These are phyloP conservation scores for Plantago coronopus DNA, from an alignment of 305 asterid genomes.

Conservation along the genomic window DNA sequence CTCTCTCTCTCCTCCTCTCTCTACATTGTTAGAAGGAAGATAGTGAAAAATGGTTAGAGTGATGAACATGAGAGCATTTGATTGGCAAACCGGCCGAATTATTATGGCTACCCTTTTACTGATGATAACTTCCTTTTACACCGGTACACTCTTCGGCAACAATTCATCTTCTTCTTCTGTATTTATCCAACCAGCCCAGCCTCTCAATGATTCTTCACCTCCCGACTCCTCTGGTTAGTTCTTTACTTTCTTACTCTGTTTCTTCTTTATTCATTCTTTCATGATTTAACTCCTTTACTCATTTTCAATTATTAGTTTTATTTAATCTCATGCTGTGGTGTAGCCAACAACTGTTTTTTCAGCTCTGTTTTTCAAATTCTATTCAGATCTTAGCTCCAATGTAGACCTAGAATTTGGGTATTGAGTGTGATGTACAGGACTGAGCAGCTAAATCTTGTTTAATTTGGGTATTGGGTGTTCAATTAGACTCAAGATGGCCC, in stretches of 20 bases:
- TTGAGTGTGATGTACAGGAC: too few relatives aligned
- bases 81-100: constrained; percentile 67
- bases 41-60: constrained; percentile 36
- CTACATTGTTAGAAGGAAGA: too few relatives aligned
- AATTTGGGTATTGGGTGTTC: too few relatives aligned
- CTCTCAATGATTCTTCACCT: constrained; percentile 26
- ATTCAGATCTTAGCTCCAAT: too few relatives aligned
- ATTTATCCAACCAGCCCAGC: constrained; percentile 28
- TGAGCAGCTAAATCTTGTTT: too few relatives aligned
- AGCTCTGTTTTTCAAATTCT: too few relatives aligned
- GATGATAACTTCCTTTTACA: constrained; percentile 72
- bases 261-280: not conserved
- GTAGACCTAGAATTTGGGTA: too few relatives aligned
- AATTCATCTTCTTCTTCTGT: constrained; percentile 32
- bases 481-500: too few relatives aligned
- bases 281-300: too few relatives aligned
- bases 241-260: not conserved
- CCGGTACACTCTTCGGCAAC: constrained; percentile 61
- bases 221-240: constrained; percentile 32
- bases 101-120: constrained; percentile 53
- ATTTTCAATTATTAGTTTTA: not conserved
- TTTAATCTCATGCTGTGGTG: not conserved
- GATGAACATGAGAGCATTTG: constrained; percentile 52
- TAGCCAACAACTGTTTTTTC: too few relatives aligned
- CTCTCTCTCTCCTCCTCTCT: too few relatives aligned